Conservation (phyloP, 768 basidiomycete genomes). For the Amanita jacksonii region DNA sequence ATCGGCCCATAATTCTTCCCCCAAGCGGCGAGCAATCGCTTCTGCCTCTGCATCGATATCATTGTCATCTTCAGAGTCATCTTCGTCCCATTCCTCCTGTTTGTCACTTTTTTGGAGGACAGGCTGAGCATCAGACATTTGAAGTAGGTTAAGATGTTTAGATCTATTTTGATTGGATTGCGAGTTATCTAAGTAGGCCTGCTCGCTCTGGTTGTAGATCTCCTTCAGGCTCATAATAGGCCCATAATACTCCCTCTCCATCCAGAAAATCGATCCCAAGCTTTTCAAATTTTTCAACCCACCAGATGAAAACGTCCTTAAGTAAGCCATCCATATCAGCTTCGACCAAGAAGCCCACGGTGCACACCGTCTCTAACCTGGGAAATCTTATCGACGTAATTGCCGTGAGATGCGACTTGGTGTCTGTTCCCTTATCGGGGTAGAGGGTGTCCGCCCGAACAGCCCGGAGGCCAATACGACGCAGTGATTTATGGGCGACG, state of each 20-base stretch:
- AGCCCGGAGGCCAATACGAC: slow-evolving; percentile 37
- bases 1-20: slow-evolving; percentile 74
- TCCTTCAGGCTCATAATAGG: slow-evolving; percentile 26
- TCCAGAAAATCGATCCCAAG: slow-evolving; percentile 43
- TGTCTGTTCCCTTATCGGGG: slow-evolving; percentile 27
- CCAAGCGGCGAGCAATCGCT: slow-evolving; percentile 62
- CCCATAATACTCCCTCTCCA: slow-evolving; percentile 45
- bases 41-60: slow-evolving; percentile 62
- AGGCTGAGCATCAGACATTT: slow-evolving; percentile 1
- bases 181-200: not conserved
- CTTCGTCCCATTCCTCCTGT: slow-evolving; percentile 29
- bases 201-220: not conserved
- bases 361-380: slow-evolving; percentile 35
- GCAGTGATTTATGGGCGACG: slow-evolving; percentile 26
- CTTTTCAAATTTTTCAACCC: slow-evolving; percentile 41
- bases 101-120: not conserved
- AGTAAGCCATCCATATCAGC: slow-evolving; percentile 31
- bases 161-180: slow-evolving; percentile 1
- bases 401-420: slow-evolving; percentile 32
- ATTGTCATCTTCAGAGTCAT: slow-evolving; percentile 51
- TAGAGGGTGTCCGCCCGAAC: slow-evolving; percentile 33
- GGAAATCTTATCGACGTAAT: slow-evolving; percentile 35
- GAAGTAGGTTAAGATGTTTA: too few relatives aligned
- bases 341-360: slow-evolving; percentile 38
- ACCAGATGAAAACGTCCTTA: slow-evolving; percentile 45